Percentiles rank a stretch among this genome's conserved stretches.
phyloP scores from a whole-genome alignment of 139 green algal species.

The Haematococcus lacustris region DNA sequence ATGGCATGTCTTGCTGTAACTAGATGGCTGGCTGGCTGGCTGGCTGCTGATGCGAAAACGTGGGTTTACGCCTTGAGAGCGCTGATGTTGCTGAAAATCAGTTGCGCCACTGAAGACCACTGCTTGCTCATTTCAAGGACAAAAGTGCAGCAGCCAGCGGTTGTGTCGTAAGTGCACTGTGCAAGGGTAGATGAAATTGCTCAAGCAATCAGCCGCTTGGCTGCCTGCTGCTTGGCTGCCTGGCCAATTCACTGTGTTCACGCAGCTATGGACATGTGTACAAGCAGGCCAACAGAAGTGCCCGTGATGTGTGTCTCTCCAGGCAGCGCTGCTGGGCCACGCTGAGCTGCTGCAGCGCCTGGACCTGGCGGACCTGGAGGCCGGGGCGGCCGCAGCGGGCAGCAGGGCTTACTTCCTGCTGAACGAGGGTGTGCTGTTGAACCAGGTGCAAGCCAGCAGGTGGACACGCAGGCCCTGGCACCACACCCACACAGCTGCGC shows the following conservation, averaged over 20 bases:
- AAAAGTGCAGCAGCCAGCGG: not conserved
- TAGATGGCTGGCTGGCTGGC: too few species aligned
- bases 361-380: slow-evolving; percentile 77
- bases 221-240: not conserved
- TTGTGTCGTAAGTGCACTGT: not conserved
- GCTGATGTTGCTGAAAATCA: not conserved
- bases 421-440: slow-evolving; percentile 81
- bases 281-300: not conserved
- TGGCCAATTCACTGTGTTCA: not conserved
- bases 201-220: not conserved
- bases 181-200: not conserved
- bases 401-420: slow-evolving; percentile 84
- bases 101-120: too few species aligned
- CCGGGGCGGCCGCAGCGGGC: slow-evolving; percentile 58
- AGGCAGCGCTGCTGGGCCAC: slow-evolving; percentile 36
- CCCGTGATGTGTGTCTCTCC: too few species aligned
- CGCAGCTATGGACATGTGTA: not conserved
- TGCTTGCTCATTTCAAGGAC: not conserved
- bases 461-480: too few species aligned
- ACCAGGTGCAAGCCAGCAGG: slow-evolving; percentile 76
- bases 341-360: slow-evolving; percentile 85
- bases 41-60: too few species aligned
- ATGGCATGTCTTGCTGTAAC: too few species aligned
- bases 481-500: too few species aligned
- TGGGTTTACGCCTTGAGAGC: too few species aligned